These are phyloP conservation scores for Macadamia tetraphylla DNA, from an alignment of 164 flowering plant genomes.

Conservation along the genomic window DNA sequence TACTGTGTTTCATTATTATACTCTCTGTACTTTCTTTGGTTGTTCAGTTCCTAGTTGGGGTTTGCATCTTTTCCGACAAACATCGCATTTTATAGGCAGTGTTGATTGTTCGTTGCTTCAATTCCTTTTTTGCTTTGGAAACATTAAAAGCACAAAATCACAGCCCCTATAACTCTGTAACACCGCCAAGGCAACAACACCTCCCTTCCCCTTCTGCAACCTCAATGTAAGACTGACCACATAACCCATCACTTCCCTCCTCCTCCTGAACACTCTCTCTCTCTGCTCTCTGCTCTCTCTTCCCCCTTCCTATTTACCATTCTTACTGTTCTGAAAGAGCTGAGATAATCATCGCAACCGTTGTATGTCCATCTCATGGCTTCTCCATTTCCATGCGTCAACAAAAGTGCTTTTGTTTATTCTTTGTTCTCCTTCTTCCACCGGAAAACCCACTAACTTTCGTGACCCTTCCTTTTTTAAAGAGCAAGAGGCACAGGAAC, in stretches of 20 bases:
- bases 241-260: not conserved
- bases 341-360: slow-evolving; percentile 1
- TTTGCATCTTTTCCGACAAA: slow-evolving; percentile 13
- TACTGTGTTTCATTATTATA: no score
- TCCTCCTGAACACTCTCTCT: slow-evolving; percentile 5
- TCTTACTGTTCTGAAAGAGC: no score
- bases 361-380: slow-evolving; percentile 14
- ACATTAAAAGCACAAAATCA: slow-evolving; percentile 58
- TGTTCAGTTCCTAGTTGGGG: not conserved
- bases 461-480: slow-evolving; percentile 16
- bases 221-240: slow-evolving; percentile 30
- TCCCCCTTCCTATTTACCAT: not conserved
- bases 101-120: not conserved
- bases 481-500: no score
- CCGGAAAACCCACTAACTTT: slow-evolving; percentile 37
- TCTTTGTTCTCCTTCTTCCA: not conserved
- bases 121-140: slow-evolving; percentile 12
- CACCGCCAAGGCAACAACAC: slow-evolving; percentile 66
- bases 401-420: slow-evolving; percentile 13
- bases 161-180: slow-evolving; percentile 38
- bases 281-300: slow-evolving; percentile 2
- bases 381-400: slow-evolving; percentile 15
- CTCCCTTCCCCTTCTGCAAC: slow-evolving; percentile 19
- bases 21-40: not conserved
- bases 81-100: not conserved